Percentiles rank a stretch among this genome's conserved stretches.
Evolutionary conservation across 208 protist species (phyloP).

Genomic region (Tetramitus jugosus): DNA sequence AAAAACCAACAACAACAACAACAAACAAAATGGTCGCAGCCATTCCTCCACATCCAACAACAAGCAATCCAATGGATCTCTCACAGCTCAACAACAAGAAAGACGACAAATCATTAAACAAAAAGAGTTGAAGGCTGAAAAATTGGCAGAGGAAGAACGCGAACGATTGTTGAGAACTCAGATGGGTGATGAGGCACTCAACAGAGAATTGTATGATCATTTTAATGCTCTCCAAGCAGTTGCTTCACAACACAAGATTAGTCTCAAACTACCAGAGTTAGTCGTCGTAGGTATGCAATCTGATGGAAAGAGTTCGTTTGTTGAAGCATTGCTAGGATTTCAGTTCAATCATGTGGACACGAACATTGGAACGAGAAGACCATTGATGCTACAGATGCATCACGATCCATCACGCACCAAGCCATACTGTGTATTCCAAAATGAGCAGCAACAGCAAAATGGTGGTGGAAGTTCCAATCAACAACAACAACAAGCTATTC

Average conservation of each 20-base stretch:
- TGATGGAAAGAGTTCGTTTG: conserved; percentile 49
- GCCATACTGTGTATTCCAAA: conserved; percentile 44
- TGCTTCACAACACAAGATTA: conserved; percentile 42
- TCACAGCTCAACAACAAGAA: no score
- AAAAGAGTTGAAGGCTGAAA: no score
- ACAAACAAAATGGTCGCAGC: no score
- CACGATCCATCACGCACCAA: conserved; percentile 39
- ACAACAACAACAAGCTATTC: background rate
- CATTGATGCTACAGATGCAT: conserved; percentile 50
- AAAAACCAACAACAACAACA: no score
- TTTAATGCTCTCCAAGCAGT: conserved; percentile 53
- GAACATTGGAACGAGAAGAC: conserved; percentile 48
- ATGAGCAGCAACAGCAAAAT: conserved; percentile 35
- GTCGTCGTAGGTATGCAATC: conserved; percentile 57
- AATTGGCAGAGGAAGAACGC: no score
- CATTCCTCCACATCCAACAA: no score
- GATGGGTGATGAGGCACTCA: no score
- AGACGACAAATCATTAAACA: no score
- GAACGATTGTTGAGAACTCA: no score
- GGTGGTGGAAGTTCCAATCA: background rate
- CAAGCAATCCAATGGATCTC: no score
- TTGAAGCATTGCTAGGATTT: conserved; percentile 51
- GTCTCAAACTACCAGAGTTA: conserved; percentile 45
- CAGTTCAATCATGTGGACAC: conserved; percentile 53
- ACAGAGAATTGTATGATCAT: conserved; percentile 42